phyloP scores from a whole-genome alignment of 192 early-diverging fungal genomes.

The Phlyctochytrium planicorne region DNA sequence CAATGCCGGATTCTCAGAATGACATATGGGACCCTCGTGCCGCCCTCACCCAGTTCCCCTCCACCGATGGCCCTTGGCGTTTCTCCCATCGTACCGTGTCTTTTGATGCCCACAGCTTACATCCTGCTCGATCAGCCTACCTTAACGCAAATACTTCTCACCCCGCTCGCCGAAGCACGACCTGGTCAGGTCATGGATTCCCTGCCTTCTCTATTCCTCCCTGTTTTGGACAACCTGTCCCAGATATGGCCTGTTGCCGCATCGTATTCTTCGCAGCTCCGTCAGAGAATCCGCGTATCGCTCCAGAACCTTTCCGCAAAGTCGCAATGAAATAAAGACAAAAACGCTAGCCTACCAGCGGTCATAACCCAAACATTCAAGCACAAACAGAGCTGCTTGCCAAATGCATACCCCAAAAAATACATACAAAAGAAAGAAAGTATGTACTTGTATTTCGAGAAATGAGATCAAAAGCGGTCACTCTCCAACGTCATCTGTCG shows the following conservation, averaged over 20 bases:
- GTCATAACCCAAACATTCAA: too few relatives aligned
- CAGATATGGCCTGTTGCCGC: neutral
- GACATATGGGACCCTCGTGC: conserved; percentile 11
- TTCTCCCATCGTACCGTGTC: conserved; percentile 21
- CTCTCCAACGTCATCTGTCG: conserved; percentile 91
- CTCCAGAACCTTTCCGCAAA: too few relatives aligned
- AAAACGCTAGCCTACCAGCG: too few relatives aligned
- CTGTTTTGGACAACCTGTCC: neutral
- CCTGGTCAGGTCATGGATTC: neutral
- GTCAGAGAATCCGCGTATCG: neutral
- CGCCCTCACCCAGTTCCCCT: conserved; percentile 9
- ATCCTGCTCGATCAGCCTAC: conserved; percentile 3
- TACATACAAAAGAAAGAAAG: too few relatives aligned
- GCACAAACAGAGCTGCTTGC: too few relatives aligned
- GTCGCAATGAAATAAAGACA: too few relatives aligned
- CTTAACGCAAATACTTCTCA: too few relatives aligned
- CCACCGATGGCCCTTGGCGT: conserved; percentile 12
- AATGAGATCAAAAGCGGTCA: conserved; percentile 52
- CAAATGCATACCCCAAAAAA: too few relatives aligned
- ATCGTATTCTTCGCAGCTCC: neutral
- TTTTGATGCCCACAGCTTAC: conserved; percentile 19
- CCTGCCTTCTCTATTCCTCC: neutral
- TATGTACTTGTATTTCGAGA: too few relatives aligned
- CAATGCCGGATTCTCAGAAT: conserved; percentile 19
- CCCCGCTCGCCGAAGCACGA: neutral